Percentiles rank a stretch among this genome's conserved stretches.
Conservation (phyloP, 352 stramenopile genomes). For the Pilasporangium apinafurcum region DNA sequence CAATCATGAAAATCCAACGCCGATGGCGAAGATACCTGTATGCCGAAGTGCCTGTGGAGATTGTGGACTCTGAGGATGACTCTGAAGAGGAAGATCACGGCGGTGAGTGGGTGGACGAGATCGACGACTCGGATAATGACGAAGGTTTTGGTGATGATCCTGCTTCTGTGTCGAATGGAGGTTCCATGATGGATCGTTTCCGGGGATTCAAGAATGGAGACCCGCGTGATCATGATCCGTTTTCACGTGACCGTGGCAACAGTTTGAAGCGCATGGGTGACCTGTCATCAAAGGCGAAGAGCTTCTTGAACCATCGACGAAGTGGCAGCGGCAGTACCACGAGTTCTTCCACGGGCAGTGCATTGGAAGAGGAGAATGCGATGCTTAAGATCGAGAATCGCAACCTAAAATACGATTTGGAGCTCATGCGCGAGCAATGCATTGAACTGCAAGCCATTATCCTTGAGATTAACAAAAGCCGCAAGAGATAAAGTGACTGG, state of each 20-base stretch:
- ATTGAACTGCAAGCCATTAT: conserved; percentile 86
- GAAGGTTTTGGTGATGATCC: conserved; percentile 46
- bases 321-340: conserved; percentile 61
- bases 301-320: conserved; percentile 51
- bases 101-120: conserved; percentile 42
- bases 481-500: conserved; percentile 72
- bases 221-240: conserved; percentile 15
- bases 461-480: conserved; percentile 87
- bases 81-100: conserved; percentile 36
- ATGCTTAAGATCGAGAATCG: conserved; percentile 86
- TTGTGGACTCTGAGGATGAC: conserved; percentile 18
- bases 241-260: conserved; percentile 18
- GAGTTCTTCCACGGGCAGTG: conserved; percentile 56
- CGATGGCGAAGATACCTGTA: conserved; percentile 50
- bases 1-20: conserved; percentile 69
- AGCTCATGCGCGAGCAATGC: conserved; percentile 86
- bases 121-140: conserved; percentile 36
- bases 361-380: conserved; percentile 78
- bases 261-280: conserved; percentile 73
- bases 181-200: conserved; percentile 57
- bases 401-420: conserved; percentile 83
- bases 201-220: conserved; percentile 49
- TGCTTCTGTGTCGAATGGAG: conserved; percentile 14
- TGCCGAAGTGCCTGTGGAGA: conserved; percentile 18
- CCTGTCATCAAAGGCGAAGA: conserved; percentile 60